Percentiles rank a stretch among this genome's conserved stretches.
Evolutionary conservation across 1,139 yeast genomes (phyloP).

Genomic region (Blastobotrys indianensis): DNA sequence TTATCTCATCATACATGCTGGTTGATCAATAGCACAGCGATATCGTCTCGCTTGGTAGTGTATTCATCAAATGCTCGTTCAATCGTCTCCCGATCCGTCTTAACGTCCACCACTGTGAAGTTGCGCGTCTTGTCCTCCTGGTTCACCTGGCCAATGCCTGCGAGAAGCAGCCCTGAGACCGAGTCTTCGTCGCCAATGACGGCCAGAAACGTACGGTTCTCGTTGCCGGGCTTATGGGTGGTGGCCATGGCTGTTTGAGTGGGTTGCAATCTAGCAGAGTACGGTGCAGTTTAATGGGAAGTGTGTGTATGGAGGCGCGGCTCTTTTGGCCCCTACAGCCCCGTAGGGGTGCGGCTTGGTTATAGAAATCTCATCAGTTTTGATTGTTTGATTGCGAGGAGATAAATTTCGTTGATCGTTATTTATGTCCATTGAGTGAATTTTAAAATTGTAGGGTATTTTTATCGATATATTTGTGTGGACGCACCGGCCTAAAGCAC

Average conservation of each 20-base stretch:
- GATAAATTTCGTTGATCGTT: too few species aligned
- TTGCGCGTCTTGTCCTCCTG: slow-evolving; percentile 63
- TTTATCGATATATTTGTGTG: too few species aligned
- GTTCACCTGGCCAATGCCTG: slow-evolving; percentile 90
- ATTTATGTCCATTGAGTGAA: too few species aligned
- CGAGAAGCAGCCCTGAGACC: slow-evolving; percentile 89
- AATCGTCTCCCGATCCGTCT: slow-evolving; percentile 70
- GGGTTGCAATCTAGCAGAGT: too few species aligned
- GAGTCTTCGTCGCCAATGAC: slow-evolving; percentile 97
- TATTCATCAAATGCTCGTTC: slow-evolving; percentile 70
- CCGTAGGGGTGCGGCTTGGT: too few species aligned
- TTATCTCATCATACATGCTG: slow-evolving; percentile 51
- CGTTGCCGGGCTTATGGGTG: slow-evolving; percentile 6
- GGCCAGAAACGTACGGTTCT: slow-evolving; percentile 64
- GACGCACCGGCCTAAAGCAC: too few species aligned
- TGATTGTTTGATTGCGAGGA: too few species aligned
- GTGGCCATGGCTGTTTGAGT: background rate
- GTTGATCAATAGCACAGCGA: slow-evolving; percentile 86
- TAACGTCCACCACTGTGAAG: slow-evolving; percentile 73
- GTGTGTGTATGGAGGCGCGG: too few species aligned
- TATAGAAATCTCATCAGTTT: too few species aligned
- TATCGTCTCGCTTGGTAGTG: slow-evolving; percentile 73
- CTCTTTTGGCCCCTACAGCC: too few species aligned
- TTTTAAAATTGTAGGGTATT: too few species aligned
- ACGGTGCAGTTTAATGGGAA: too few species aligned